Evolutionary conservation across 1,284 basidiomycete genomes (phyloP).

Genomic region (Leccinum angustisporum): DNA sequence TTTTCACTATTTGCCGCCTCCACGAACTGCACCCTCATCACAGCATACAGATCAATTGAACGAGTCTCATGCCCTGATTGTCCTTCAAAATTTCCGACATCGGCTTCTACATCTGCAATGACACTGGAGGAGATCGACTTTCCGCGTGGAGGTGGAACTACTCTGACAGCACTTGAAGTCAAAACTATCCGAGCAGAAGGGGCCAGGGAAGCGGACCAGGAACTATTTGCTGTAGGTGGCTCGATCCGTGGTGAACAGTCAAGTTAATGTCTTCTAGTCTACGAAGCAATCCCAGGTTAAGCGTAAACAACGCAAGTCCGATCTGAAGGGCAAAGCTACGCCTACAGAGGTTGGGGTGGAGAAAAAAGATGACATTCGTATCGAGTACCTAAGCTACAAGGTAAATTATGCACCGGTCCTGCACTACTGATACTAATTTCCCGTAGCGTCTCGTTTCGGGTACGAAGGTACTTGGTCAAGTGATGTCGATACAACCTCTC

Average conservation of each 20-base stretch:
- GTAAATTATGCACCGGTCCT: conserved; percentile 37
- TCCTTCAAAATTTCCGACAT: conserved; percentile 14
- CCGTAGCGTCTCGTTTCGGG: conserved; percentile 77
- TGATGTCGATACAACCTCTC: conserved; percentile 86
- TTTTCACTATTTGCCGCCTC: conserved; percentile 39
- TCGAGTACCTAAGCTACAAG: conserved; percentile 96
- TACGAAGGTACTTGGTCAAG: conserved; percentile 85
- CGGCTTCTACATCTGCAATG: too few relatives aligned
- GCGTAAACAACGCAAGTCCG: conserved; percentile 50
- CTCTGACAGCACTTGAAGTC: conserved; percentile 88
- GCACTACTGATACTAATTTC: not conserved
- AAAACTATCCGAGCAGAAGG: conserved; percentile 86
- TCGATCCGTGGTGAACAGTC: conserved; percentile 8
- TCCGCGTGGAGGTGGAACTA: conserved; percentile 85
- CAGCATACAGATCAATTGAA: conserved; percentile 24
- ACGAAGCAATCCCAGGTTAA: conserved; percentile 13
- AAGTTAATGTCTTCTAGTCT: conserved; percentile 15
- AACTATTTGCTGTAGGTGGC: conserved; percentile 63
- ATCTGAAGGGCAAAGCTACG: conserved; percentile 40
- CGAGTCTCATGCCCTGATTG: not conserved
- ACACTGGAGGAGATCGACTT: conserved; percentile 56
- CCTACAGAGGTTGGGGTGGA: conserved; percentile 22
- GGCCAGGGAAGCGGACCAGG: conserved; percentile 78
- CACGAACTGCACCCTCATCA: conserved; percentile 18
- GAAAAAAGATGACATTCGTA: conserved; percentile 54